Percentiles rank a stretch among this genome's conserved stretches.
phyloP scores from a whole-genome alignment of 768 basidiomycete species.

The Kwoniella mangroviensis region DNA sequence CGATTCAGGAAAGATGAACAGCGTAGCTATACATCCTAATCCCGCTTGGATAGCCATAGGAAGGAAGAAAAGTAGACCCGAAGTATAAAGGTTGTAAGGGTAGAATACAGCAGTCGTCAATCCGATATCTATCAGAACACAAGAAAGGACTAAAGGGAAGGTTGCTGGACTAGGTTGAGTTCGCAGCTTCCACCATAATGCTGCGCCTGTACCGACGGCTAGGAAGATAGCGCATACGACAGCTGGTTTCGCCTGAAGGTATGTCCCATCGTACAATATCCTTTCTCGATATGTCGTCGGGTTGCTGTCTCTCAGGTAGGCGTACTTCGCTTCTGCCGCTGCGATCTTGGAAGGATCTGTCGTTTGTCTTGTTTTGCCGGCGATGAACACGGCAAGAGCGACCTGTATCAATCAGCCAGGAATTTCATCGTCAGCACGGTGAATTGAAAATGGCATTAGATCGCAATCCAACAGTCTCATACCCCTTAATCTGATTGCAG shows the following conservation, averaged over 20 bases:
- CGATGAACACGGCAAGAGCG: slow-evolving; percentile 49
- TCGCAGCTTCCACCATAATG: slow-evolving; percentile 48
- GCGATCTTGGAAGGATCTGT: slow-evolving; percentile 34
- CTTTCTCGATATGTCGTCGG: slow-evolving; percentile 14
- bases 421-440: too few species aligned
- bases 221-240: slow-evolving; percentile 49
- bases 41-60: slow-evolving; percentile 54
- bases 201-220: slow-evolving; percentile 42
- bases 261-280: slow-evolving; percentile 49
- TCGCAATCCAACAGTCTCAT: too few species aligned
- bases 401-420: slow-evolving; percentile 11
- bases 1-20: slow-evolving; percentile 54
- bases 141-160: slow-evolving; percentile 51
- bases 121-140: slow-evolving; percentile 53
- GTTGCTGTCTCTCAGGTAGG: slow-evolving; percentile 17
- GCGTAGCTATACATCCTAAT: slow-evolving; percentile 39
- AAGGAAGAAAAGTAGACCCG: slow-evolving; percentile 49
- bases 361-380: slow-evolving; percentile 31
- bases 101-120: slow-evolving; percentile 44
- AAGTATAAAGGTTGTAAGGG: slow-evolving; percentile 38
- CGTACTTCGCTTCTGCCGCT: slow-evolving; percentile 32
- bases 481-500: too few species aligned
- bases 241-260: slow-evolving; percentile 49
- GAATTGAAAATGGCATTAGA: too few species aligned
- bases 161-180: slow-evolving; percentile 55